Base-by-base conservation (phyloP, 1,284 basidiomycete species). In the Cryptococcus sp. region DNA sequence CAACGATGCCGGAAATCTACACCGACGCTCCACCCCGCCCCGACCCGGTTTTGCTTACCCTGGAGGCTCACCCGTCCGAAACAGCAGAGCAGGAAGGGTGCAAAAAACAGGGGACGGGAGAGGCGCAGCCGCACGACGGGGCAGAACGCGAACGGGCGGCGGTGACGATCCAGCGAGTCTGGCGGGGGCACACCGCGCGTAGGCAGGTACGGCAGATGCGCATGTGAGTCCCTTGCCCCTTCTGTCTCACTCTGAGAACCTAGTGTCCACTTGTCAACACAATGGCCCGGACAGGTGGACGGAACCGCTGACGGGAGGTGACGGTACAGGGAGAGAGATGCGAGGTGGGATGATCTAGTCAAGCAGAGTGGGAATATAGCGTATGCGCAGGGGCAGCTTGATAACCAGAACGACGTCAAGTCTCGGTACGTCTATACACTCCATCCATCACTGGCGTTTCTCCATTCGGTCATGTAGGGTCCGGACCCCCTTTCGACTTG, bases 371-470 rank as follows among this genome's bases (percentile, higher is more conserved):
- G 59, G 5, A 61, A 64, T 35, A 43, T 53, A 47, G 53, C 40
- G 9, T 64, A 65, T 28, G 59, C 61, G 1, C 33, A 57, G 28
- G 59, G 60, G 36, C 67, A 69, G 47, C 52, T 69, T 20, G 61
- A 61, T n/a, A 69, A 69, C 47, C 60, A 65, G 55, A 69, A 71
- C 49, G 69, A 71, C 50, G 63, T 68, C 21, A 46, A 44, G n/a
- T 66, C 67, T 9, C 57, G 68, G 66, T 68, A 9, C 42, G 62
- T 55, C 15, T 8, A n/a, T n/a, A n/a, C n/a, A n/a, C n/a, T n/a
- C n/a, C n/a, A n/a, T n/a, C n/a, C n/a, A n/a, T n/a, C n/a, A n/a
- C n/a, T n/a, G n/a, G n/a, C n/a, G n/a, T n/a, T n/a, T n/a, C n/a
- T n/a, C n/a, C n/a, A n/a, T n/a, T n/a, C n/a, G n/a, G n/a, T n/a